Evolutionary conservation across 805 yeast species (phyloP), one percentile per base, ranked within the genome.

Genomic region (Candida ipomoeae): DNA sequence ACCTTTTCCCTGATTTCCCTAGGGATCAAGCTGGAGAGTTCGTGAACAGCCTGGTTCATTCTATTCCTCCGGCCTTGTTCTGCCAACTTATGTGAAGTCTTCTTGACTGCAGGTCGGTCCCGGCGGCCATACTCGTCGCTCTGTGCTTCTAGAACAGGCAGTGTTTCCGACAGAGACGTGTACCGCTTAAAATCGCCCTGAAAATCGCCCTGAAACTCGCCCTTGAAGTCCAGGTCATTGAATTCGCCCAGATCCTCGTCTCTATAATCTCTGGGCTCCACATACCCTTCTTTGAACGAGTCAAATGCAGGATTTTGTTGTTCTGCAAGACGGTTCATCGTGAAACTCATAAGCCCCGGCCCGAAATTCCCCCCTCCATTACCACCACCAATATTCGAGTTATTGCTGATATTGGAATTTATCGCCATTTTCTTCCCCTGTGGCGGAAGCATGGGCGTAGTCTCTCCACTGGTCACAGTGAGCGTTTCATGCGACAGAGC

Each of bases 11-110:
- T 81, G 59, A 82, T 70, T 21, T 66, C 65, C 5, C 83, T 80
- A 0, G 96, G 95, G 20, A 92, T 77, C 54, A 89, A 68, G 8
- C 73, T 60, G 7, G 85, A 84, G 51, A 92, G 71, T 40, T 88
- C 96, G 40, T 81, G 82, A 31, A 92, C 83, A 0, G 97, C 98
- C 49, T 75, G 70, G 65, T 94, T 94, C 84, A 92, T 86, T 55
- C 99, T 76, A 65, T 92, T 91, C 59, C 99, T 79, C 48, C 99
- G 78, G 14, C 96, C 98, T 67, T 94, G 97, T 68, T 92, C 99
- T 0, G 99, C 98, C 14, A 89, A 77, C 64, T 92, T 91, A 67
- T 92, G 99, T 39, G 81, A 80, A 2, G 85, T 80, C 59, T 85
- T 83, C 63, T 86, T 85, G 6, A 36, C 46, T 29, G 79, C 74